phyloP scores from a whole-genome alignment of 2,329 filamentous ascomycete species.

The Clathrospora elynae region DNA sequence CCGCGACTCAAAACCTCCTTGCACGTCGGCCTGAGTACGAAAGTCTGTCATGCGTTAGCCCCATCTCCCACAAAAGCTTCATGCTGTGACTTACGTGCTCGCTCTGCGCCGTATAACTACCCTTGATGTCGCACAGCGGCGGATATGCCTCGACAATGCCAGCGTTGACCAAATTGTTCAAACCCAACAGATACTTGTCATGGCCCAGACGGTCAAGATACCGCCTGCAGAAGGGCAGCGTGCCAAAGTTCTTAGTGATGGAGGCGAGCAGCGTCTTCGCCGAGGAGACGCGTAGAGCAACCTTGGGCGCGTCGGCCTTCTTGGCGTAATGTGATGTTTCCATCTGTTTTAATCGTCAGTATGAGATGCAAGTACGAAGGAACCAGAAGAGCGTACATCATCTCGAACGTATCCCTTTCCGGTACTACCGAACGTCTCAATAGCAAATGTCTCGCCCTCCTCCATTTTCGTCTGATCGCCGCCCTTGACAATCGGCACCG shows the following conservation, averaged over 20 bases:
- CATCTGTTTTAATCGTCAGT: conserved; percentile 52
- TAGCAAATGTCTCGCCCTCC: conserved; percentile 92
- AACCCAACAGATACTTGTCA: conserved; percentile 88
- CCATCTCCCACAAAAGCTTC: neutral
- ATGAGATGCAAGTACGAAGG: neutral
- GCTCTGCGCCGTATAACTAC: conserved; percentile 91
- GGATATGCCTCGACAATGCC: conserved; percentile 92
- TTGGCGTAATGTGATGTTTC: conserved; percentile 90
- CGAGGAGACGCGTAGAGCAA: conserved; percentile 76
- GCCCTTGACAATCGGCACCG: conserved; percentile 90
- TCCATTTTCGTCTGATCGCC: conserved; percentile 95
- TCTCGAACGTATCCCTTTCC: conserved; percentile 87
- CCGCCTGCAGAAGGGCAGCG: conserved; percentile 85
- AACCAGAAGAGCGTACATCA: conserved; percentile 60
- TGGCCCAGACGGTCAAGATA: conserved; percentile 93
- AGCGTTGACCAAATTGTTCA: conserved; percentile 82
- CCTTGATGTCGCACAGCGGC: conserved; percentile 87
- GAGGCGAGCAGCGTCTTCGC: conserved; percentile 84
- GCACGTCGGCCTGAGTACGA: conserved; percentile 55
- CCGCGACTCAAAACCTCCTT: conserved; percentile 89
- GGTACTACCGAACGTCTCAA: conserved; percentile 94
- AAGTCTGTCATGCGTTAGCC: conserved; percentile 37
- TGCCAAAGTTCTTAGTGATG: conserved; percentile 97
- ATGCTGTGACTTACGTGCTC: conserved; percentile 74
- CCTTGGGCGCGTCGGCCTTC: conserved; percentile 72